Base-by-base conservation (phyloP, 805 yeast genomes). In the Saccharomyces paradoxus region DNA sequence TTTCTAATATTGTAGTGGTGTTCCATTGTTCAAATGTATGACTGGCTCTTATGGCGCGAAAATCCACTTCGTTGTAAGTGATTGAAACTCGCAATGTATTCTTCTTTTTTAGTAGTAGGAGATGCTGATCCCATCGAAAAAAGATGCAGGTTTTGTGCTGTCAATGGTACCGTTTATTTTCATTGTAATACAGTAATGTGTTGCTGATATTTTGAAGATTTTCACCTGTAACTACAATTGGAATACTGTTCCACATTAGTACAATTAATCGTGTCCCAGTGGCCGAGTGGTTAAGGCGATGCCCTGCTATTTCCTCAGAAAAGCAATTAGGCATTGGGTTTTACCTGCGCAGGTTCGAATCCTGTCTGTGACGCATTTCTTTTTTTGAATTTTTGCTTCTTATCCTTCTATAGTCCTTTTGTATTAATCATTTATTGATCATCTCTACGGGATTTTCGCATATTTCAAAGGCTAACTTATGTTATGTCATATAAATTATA, bases 321-420 rank as follows among this genome's bases (percentile, higher is more conserved):
- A 62, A 77, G 81, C 77, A 77, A 79, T 72, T 74, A 84, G 89
- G 89, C 87, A 82, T 83, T 84, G 88, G 86, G 89, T 82, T 84
- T 77, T 84, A 83, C 89, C 86, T 81, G 84, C 96, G 96, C 96
- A 89, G 95, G 96, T 89, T 89, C 96, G 96, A 89, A 89, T 89
- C 96, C 95, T 89, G 96, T 88, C 95, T 86, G 95, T 89, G 87
- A 87, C 96, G 96, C 63, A 69, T 71, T 75, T 75, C 80, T 76
- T 81, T 81, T 79, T 71, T 62, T 48, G 17, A 3, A 4, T 49
- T 56, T 55, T 47, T 21, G 28, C 8, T 29, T n/a, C 5, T 44
- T n/a, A 2, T 3, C n/a, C 24, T 5, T 10, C 9, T 28, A 13
- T n/a, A n/a, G 13, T 48, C 26, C 24, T 28, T 48, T 17, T 26